phyloP scores from a whole-genome alignment of 1,139 yeast genomes.

The Lodderomyces metapsilosis region DNA sequence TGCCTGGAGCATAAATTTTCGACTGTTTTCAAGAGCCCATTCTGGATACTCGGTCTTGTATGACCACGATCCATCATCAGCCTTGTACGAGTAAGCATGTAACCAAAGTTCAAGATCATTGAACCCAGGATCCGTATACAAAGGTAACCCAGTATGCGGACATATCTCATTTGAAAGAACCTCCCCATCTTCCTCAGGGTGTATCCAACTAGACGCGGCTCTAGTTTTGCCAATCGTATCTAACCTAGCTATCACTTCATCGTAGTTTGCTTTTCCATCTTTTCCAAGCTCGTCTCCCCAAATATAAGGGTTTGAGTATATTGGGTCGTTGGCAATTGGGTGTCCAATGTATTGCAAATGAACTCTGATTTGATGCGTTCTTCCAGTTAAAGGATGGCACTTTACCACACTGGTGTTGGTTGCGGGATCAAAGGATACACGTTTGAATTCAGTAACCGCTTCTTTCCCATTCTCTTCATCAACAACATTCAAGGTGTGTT shows the following conservation, averaged over 20 bases:
- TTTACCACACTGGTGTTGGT: conserved; percentile 67
- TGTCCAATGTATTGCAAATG: conserved; percentile 84
- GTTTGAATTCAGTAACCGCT: conserved; percentile 51
- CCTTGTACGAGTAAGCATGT: conserved; percentile 80
- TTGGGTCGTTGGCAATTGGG: conserved; percentile 94
- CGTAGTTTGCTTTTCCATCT: conserved; percentile 49
- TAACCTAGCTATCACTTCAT: conserved; percentile 45
- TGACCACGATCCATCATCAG: conserved; percentile 61
- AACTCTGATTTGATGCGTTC: conserved; percentile 93
- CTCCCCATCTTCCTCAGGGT: conserved; percentile 62
- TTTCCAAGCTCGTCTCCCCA: conserved; percentile 72
- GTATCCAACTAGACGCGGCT: conserved; percentile 68
- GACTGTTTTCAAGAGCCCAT: conserved; percentile 73
- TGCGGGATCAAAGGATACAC: conserved; percentile 60
- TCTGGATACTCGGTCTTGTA: conserved; percentile 79
- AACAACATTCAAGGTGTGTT: conserved; percentile 72
- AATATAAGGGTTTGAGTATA: conserved; percentile 62
- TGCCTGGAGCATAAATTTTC: conserved; percentile 61
- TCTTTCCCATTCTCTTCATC: conserved; percentile 66
- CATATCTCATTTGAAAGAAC: conserved; percentile 57
- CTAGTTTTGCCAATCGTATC: conserved; percentile 67
- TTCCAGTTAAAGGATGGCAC: conserved; percentile 84
- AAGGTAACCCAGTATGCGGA: conserved; percentile 63
- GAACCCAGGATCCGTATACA: conserved; percentile 86
- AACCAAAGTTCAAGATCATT: conserved; percentile 85